Evolutionary conservation across 192 early-diverging fungal species (phyloP), one percentile per base, ranked within the genome.

Genomic region (Dispira parvispora): DNA sequence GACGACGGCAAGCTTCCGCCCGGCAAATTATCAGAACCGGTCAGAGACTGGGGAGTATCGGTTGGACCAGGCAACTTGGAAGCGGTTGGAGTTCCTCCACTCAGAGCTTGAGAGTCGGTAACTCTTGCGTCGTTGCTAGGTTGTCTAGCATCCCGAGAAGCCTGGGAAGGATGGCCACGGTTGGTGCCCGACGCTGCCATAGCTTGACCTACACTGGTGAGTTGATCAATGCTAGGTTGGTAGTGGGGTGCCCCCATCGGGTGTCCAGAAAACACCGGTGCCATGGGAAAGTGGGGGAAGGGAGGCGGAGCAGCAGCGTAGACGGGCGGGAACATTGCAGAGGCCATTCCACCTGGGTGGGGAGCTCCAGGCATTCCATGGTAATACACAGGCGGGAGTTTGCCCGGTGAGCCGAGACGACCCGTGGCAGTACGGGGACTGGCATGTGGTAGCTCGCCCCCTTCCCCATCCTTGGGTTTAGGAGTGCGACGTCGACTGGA

Each of bases 151-250:
- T 38, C 32, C 32, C 32, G 32, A 38, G 32, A 38, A 38, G 3
- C 32, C 32, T 38, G 32, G 32, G 32, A 38, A 38, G 32, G 32
- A 38, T 38, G 32, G 6, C 32, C 32, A 38, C 32, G 47, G 47
- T 50, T 3, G 47, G 18, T 23, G 47, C 47, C 47, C 18, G 47
- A 23, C 47, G 32, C 32, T 82, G 80, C 60, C 75, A 72, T 50
- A 78, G 85, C 64, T 88, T 86, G 3, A 75, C 90, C 12, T 84
- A 90, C 9, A 75, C 85, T 28, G 76, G 77, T n/a, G 88, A 95
- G 73, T 77, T 96, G 64, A 73, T 96, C 62, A 72, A 68, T 11
- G 86, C 88, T 63, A 11, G 47, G 49, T 43, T 49, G 52, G 62
- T 63, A 50, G 32, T 38, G 32, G 12, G 1, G 62, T 2, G 57